A percentile compares a stretch with the other conserved stretches of the same genome.
phyloP scores from a whole-genome alignment of 2,329 filamentous ascomycete genomes.

The Cladosporium sp. region DNA sequence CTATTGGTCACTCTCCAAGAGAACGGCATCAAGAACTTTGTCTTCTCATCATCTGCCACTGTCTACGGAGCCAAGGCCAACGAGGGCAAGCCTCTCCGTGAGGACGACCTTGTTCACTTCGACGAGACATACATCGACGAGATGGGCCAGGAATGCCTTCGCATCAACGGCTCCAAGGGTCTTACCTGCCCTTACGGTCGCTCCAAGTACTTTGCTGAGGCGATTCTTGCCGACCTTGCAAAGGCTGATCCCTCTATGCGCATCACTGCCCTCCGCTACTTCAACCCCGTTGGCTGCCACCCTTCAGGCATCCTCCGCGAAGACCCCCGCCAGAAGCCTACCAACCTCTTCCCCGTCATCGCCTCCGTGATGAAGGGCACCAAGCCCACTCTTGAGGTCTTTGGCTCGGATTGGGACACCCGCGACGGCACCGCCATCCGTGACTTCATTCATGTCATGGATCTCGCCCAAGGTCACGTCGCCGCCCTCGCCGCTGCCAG shows the following conservation, averaged over 20 bases:
- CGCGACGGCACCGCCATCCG: slow-evolving; percentile 65
- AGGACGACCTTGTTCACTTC: slow-evolving; percentile 31
- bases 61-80: slow-evolving; percentile 56
- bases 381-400: slow-evolving; percentile 57
- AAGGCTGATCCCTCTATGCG: slow-evolving; percentile 61
- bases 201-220: slow-evolving; percentile 68
- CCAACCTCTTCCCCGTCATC: slow-evolving; percentile 65
- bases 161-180: slow-evolving; percentile 53
- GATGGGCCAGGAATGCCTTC: slow-evolving; percentile 43
- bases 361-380: slow-evolving; percentile 61
- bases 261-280: slow-evolving; percentile 65
- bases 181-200: slow-evolving; percentile 66
- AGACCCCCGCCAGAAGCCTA: slow-evolving; percentile 61
- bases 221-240: slow-evolving; percentile 63
- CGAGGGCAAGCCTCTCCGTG: slow-evolving; percentile 27
- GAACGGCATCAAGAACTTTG: slow-evolving; percentile 64
- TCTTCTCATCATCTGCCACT: slow-evolving; percentile 68
- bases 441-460: slow-evolving; percentile 68
- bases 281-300: slow-evolving; percentile 68
- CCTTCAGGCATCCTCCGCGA: slow-evolving; percentile 64
- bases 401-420: slow-evolving; percentile 66
- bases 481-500: slow-evolving; percentile 53
- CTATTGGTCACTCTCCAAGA: slow-evolving; percentile 59
- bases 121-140: slow-evolving; percentile 46
- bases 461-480: slow-evolving; percentile 64